Evolutionary conservation across 2,329 filamentous ascomycete genomes (phyloP), one percentile per base, ranked within the genome.

Genomic region (Neonectria neomacrospora): DNA sequence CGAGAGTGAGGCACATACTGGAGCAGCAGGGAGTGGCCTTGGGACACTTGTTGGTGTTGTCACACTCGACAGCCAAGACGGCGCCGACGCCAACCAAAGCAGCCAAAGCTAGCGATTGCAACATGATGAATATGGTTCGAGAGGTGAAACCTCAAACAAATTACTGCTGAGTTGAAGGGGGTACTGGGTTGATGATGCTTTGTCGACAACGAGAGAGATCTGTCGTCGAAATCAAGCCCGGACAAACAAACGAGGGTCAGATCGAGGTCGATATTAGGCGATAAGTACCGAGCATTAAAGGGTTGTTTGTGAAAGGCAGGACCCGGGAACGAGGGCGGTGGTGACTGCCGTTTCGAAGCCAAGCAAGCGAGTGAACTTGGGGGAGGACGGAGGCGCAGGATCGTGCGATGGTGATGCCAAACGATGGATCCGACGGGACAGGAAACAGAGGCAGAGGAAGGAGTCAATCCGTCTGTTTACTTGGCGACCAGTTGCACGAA

Each of bases 21-120:
- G 91, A 93, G 78, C 92, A 94, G 82, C 92, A 94, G 30, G 91
- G 92, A n/a, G 86, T 80, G 47, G 87, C 84, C 73, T 90, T 77
- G 9, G 93, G 92, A 76, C 94, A 97, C 67, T 89, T 87, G 64
- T 81, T 80, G 45, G 76, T 47, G 28, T 45, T 44, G 9, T 37
- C 16, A 22, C 94, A 97, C 67, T 75, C 75, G 18, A 85, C 74
- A 11, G 77, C 78, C 30, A 74, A 57, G 20, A 71, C 76, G 14
- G 77, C 71, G 54, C 69, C 67, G 58, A 69, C 74, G 63, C 75
- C 75, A 65, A 78, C 30, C n/a, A 80, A 67, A 68, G 75, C 73
- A 37, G 71, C 72, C 55, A 76, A 32, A 39, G 66, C 73, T 32
- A 74, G 65, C 45, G 76, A 76, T 58, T 61, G 72, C 68, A 78